These are phyloP conservation scores for Parvularia atlantis DNA, from an alignment of 78 protist genomes.

Conservation along the genomic window DNA sequence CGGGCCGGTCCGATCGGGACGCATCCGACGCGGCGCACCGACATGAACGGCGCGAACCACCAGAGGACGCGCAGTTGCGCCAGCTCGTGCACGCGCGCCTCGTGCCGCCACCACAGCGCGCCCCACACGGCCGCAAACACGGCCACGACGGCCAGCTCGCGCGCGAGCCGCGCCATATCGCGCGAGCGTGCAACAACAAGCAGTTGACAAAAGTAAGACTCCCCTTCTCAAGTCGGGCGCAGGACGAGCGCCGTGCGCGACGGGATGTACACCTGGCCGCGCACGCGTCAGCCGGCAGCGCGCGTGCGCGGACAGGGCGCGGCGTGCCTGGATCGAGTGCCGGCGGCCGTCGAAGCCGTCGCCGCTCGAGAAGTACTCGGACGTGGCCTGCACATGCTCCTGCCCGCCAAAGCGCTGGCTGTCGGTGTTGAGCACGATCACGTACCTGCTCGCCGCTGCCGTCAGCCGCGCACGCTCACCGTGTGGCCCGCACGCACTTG, in stretches of 20 bases:
- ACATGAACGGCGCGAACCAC: background rate
- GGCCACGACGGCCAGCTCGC: too few species aligned
- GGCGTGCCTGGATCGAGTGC: background rate
- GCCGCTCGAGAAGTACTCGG: background rate
- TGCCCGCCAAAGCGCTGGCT: constrained; percentile 41
- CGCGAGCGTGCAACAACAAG: too few species aligned
- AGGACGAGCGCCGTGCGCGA: constrained; percentile 38
- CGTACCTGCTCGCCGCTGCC: constrained; percentile 24
- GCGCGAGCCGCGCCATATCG: too few species aligned
- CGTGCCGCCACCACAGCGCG: too few species aligned
- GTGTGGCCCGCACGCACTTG: background rate
- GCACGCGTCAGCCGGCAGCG: background rate
- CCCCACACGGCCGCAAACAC: too few species aligned
- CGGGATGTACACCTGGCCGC: constrained; percentile 39
- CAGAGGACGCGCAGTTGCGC: too few species aligned
- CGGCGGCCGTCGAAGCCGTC: background rate
- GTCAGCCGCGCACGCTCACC: background rate
- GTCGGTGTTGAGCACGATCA: constrained; percentile 29
- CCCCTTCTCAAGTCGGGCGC: background rate
- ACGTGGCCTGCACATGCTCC: too few species aligned
- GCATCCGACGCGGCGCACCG: too few species aligned
- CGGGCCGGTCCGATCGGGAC: too few species aligned
- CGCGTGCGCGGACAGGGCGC: background rate
- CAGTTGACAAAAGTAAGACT: background rate
- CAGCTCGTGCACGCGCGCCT: too few species aligned